Evolutionary conservation across 2,329 filamentous ascomycete genomes (phyloP).

Genomic region (Blumeria hordei): DNA sequence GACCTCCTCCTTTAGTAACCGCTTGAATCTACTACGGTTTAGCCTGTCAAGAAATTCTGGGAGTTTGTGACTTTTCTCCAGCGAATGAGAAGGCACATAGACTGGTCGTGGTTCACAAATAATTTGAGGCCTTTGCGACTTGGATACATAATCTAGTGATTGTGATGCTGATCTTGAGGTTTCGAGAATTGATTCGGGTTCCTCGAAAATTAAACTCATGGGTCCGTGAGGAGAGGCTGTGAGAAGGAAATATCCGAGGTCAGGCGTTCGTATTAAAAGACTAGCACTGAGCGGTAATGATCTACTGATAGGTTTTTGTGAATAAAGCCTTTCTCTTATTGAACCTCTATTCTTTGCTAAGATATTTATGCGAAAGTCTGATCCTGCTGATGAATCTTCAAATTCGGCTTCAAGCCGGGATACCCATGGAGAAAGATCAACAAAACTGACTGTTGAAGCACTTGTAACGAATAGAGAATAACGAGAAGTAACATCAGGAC

Average conservation of each 20-base stretch:
- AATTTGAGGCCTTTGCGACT: constrained; percentile 22
- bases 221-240: constrained; percentile 34
- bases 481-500: constrained; percentile 32
- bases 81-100: constrained; percentile 36
- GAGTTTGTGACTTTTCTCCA: constrained; percentile 32
- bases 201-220: constrained; percentile 32
- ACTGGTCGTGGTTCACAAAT: constrained; percentile 39
- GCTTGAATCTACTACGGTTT: constrained; percentile 33
- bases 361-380: constrained; percentile 35
- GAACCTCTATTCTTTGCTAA: constrained; percentile 30
- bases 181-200: constrained; percentile 27
- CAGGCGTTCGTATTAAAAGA: constrained; percentile 30
- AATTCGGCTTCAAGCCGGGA: constrained; percentile 39
- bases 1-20: constrained; percentile 40
- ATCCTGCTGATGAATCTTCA: constrained; percentile 29
- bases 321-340: constrained; percentile 30
- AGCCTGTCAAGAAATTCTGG: constrained; percentile 30
- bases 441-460: constrained; percentile 31
- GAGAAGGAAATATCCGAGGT: constrained; percentile 38
- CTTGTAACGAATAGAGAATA: constrained; percentile 40
- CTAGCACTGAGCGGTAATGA: constrained; percentile 26
- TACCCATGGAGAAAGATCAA: constrained; percentile 37
- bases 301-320: constrained; percentile 22
- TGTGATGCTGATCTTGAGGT: constrained; percentile 19
- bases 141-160: constrained; percentile 19